A percentile compares a stretch with the other conserved stretches of the same genome.
These are phyloP conservation scores for Scorias spongiosa DNA, from an alignment of 2,329 filamentous ascomycete species.

Conservation along the genomic window DNA sequence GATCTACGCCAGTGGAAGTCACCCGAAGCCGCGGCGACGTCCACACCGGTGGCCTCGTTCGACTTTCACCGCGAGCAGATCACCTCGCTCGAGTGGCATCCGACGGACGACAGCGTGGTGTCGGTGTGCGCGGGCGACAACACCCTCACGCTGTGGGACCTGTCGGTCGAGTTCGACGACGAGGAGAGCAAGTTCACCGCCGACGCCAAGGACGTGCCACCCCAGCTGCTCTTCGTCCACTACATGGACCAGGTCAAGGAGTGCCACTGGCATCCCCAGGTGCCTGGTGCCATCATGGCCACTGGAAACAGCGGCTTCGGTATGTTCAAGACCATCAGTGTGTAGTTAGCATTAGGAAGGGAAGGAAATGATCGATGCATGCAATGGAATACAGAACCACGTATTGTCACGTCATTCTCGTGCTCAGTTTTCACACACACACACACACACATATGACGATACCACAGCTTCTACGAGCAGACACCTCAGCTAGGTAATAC, in stretches of 20 bases:
- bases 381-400: too few species aligned
- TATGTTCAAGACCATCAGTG: constrained; percentile 27
- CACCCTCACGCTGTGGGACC: constrained; percentile 89
- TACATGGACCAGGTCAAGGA: constrained; percentile 94
- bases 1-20: constrained; percentile 87
- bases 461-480: too few species aligned
- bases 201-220: constrained; percentile 77
- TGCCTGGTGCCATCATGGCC: constrained; percentile 74
- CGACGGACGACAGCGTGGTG: constrained; percentile 89
- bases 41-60: constrained; percentile 81
- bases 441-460: too few species aligned
- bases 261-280: constrained; percentile 93
- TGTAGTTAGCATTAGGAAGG: constrained; percentile 8
- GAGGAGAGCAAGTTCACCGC: constrained; percentile 87
- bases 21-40: constrained; percentile 31
- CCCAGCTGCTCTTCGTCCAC: constrained; percentile 90
- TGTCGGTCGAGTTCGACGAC: constrained; percentile 91
- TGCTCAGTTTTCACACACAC: too few species aligned
- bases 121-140: constrained; percentile 85
- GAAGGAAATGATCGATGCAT: too few species aligned
- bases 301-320: constrained; percentile 77
- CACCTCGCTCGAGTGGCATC: constrained; percentile 93
- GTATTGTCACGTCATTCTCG: too few species aligned
- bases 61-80: constrained; percentile 94
- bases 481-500: too few species aligned